Conservation (phyloP, 2,329 filamentous ascomycete genomes). For the Aspergillus vadensis region DNA sequence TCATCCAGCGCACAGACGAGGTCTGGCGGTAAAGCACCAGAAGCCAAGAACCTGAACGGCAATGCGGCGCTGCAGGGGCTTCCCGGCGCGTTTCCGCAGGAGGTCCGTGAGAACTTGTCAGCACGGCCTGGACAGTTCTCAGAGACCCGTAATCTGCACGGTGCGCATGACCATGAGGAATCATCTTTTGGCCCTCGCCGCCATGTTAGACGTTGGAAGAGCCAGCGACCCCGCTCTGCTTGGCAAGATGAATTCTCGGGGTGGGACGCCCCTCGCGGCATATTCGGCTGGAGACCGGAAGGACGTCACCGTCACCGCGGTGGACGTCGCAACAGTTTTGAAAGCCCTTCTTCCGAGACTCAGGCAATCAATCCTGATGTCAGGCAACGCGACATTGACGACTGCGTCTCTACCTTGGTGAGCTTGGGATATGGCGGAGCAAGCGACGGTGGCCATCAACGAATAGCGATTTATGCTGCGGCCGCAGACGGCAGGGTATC, state of each 20-base stretch:
- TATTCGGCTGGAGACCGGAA: not conserved
- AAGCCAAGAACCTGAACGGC: not conserved
- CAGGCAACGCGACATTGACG: constrained; percentile 28
- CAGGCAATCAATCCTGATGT: not conserved
- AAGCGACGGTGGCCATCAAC: constrained; percentile 37
- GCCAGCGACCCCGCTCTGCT: constrained; percentile 8
- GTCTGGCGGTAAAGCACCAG: not conserved
- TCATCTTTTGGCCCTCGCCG: not conserved
- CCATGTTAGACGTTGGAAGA: constrained; percentile 1
- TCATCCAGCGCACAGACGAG: constrained; percentile 1
- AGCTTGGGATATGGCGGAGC: constrained; percentile 45
- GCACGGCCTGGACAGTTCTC: not conserved
- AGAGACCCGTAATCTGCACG: not conserved
- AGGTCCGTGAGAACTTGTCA: constrained; percentile 5
- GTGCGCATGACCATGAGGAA: not conserved
- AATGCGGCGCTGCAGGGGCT: constrained; percentile 2
- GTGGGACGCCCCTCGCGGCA: not conserved
- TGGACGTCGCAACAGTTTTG: not conserved
- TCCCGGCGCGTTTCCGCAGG: constrained; percentile 19
- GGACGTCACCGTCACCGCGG: not conserved
- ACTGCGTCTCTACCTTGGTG: constrained; percentile 43
- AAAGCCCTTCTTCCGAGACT: not conserved
- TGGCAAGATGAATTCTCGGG: not conserved
- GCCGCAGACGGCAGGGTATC: constrained; percentile 46
- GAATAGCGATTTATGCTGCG: constrained; percentile 49